phyloP scores from a whole-genome alignment of 257 asterid species.

The Nicotiana obtusifolia region DNA sequence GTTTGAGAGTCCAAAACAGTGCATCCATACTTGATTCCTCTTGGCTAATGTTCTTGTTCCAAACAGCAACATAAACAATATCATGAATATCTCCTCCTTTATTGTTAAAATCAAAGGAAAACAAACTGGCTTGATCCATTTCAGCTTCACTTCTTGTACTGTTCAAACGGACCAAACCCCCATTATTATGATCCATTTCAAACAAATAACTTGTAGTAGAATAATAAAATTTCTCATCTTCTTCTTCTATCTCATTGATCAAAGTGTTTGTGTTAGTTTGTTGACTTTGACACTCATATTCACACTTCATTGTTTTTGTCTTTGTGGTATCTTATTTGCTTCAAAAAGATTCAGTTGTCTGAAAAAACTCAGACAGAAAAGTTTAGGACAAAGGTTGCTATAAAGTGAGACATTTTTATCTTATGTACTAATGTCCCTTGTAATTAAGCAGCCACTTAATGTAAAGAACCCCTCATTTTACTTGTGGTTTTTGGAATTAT shows the following conservation, averaged over 20 bases:
- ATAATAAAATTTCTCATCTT: background rate
- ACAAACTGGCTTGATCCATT: conserved; percentile 10
- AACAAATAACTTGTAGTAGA: background rate
- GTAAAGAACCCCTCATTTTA: too few species aligned
- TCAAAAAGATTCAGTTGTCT: background rate
- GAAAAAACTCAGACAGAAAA: background rate
- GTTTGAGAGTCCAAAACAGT: background rate
- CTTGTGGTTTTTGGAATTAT: too few species aligned
- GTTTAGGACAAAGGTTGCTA: background rate
- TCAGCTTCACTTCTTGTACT: conserved; percentile 1
- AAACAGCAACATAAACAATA: conserved; percentile 44
- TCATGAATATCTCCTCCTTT: conserved; percentile 11
- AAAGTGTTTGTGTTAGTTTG: background rate
- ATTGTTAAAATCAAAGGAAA: conserved; percentile 24
- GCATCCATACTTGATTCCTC: background rate
- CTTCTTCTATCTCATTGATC: background rate
- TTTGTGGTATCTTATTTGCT: background rate
- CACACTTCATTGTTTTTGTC: background rate
- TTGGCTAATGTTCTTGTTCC: background rate
- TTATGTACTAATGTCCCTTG: background rate
- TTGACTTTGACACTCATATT: background rate
- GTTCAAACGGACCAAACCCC: too few species aligned
- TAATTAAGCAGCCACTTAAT: background rate
- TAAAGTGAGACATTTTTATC: conserved; percentile 1
- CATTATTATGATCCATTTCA: conserved; percentile 2